phyloP scores from a whole-genome alignment of 768 basidiomycete species.

The Lactarius deliciosus region DNA sequence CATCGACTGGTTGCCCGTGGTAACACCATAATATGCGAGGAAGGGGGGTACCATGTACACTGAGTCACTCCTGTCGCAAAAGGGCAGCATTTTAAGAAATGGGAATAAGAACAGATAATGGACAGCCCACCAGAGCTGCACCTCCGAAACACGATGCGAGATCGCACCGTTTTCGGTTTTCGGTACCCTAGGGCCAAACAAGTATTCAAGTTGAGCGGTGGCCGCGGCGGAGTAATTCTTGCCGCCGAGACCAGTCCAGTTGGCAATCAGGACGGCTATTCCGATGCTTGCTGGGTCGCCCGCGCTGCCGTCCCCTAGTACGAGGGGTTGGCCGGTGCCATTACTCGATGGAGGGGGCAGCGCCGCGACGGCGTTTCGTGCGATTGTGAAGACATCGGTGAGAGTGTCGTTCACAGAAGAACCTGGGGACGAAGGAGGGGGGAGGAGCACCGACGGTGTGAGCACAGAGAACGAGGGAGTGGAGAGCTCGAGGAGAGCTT shows the following conservation, averaged over 20 bases:
- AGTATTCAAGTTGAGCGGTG: constrained; percentile 59
- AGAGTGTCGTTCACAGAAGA: constrained; percentile 38
- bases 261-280: constrained; percentile 60
- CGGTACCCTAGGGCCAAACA: constrained; percentile 53
- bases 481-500: constrained; percentile 52
- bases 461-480: constrained; percentile 48
- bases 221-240: constrained; percentile 65
- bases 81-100: neutral
- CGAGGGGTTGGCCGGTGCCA: constrained; percentile 52
- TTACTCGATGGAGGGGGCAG: constrained; percentile 46
- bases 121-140: constrained; percentile 70
- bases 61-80: constrained; percentile 62
- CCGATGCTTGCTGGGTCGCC: constrained; percentile 80
- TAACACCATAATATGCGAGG: constrained; percentile 77
- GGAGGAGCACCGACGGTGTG: constrained; percentile 34
- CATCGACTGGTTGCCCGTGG: constrained; percentile 55
- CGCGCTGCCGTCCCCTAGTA: constrained; percentile 58
- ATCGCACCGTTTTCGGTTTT: constrained; percentile 74
- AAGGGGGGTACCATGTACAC: constrained; percentile 88
- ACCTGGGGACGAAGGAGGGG: constrained; percentile 33
- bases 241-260: constrained; percentile 50
- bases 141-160: constrained; percentile 65
- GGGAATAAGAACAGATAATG: neutral
- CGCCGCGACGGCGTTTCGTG: constrained; percentile 47
- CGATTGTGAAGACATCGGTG: constrained; percentile 57